Base-by-base conservation (phyloP, 2,329 filamentous ascomycete genomes). In the Trichophyton benhamiae region DNA sequence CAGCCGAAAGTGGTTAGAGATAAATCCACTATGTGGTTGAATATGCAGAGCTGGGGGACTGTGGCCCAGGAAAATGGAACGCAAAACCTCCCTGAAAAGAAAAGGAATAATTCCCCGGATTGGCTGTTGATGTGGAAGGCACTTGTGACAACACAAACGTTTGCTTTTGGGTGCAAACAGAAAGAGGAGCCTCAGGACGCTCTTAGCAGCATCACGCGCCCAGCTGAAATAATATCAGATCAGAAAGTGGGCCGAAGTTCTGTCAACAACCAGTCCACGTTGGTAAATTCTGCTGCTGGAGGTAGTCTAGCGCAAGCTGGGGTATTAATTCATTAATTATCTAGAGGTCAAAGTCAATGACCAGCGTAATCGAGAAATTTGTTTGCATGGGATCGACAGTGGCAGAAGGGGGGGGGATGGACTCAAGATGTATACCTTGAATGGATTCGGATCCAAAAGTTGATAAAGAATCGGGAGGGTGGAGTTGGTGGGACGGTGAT, bases 401-500 rank as follows among this genome's bases (percentile, higher is more conserved):
- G 60, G 60, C 58, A 57, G 61, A 49, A 53, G 33, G 11, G 3
- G n/a, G n/a, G 38, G n/a, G n/a, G 15, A 48, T 33, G 41, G 57
- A 15, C 42, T 53, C 27, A 49, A 48, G 41, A 59, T 59, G 57
- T 48, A 59, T 58, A 38, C 57, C 42, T 59, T 25, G 42, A 59
- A 48, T 48, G 25, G n/a, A 25, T 22, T 59, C 38, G 41, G 41
- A 46, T 48, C 42, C 42, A 48, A 59, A 48, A 36, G 17, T 25
- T 59, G 57, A 59, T 59, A 48, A 48, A 59, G 42, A 60, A 60
- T 46, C 52, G 63, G 58, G 42, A 33, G 48, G 61, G 63, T 64
- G 63, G 63, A 64, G 61, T 41, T 59, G 41, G 60, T 60, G 63
- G 59, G 48, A 64, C 59, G 61, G 48, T 57, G 63, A 64, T 64